Conservation (phyloP, 1,139 yeast species). For the Hyphopichia fennica region DNA sequence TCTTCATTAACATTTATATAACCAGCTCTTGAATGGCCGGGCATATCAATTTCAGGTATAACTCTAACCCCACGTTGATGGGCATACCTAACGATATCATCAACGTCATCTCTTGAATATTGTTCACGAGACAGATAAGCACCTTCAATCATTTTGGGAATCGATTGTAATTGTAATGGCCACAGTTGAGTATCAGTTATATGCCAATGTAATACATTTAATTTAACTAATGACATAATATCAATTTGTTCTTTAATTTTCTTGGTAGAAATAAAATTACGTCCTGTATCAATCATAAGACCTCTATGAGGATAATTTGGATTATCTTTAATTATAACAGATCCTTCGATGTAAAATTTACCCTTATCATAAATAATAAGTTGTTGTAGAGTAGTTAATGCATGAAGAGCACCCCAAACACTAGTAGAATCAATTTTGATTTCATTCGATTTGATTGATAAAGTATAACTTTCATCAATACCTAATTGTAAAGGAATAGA, state of each 20-base stretch:
- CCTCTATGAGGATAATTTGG: conserved; percentile 49
- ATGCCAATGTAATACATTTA: conserved; percentile 51
- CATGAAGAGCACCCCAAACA: conserved; percentile 49
- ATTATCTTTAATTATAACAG: conserved; percentile 34
- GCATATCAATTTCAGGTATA: conserved; percentile 50
- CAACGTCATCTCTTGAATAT: conserved; percentile 34
- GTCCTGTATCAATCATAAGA: conserved; percentile 42
- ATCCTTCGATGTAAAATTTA: conserved; percentile 28
- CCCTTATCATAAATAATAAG: conserved; percentile 25
- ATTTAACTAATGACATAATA: conserved; percentile 40
- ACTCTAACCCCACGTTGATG: conserved; percentile 41
- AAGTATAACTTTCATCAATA: conserved; percentile 39
- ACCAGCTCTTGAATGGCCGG: conserved; percentile 51
- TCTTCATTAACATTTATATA: conserved; percentile 33
- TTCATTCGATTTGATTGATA: conserved; percentile 14
- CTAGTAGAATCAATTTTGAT: conserved; percentile 33
- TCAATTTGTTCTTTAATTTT: conserved; percentile 41
- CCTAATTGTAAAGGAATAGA: conserved; percentile 27
- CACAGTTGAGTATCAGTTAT: conserved; percentile 47
- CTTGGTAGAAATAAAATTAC: conserved; percentile 36
- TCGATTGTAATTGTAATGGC: conserved; percentile 38
- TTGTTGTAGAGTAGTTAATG: conserved; percentile 46
- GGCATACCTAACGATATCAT: conserved; percentile 35
- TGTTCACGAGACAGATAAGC: conserved; percentile 40
- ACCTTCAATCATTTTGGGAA: conserved; percentile 44